phyloP scores from a whole-genome alignment of 2,329 filamentous ascomycete genomes.

The Pseudogymnoascus sp. region DNA sequence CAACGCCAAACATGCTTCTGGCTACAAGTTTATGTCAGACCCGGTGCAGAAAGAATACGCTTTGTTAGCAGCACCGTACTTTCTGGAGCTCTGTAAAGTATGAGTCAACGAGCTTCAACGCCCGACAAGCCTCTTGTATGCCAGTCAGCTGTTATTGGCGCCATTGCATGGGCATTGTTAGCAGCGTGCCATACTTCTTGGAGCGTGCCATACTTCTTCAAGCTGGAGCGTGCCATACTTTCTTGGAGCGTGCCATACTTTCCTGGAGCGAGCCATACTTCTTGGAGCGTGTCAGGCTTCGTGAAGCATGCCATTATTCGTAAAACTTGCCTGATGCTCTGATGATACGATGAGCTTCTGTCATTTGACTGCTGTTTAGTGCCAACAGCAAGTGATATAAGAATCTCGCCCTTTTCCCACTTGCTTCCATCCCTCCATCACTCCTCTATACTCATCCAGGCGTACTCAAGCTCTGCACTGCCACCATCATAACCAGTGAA shows the following conservation, averaged over 20 bases:
- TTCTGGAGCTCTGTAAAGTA: too few relatives aligned
- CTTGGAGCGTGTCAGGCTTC: neutral
- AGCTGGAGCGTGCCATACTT: too few relatives aligned
- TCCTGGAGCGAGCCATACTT: too few relatives aligned
- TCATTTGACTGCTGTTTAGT: neutral
- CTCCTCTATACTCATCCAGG: slow-evolving; percentile 6
- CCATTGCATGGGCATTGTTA: too few relatives aligned
- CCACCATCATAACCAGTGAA: neutral
- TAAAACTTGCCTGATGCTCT: neutral
- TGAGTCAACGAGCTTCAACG: too few relatives aligned
- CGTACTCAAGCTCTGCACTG: slow-evolving; percentile 7
- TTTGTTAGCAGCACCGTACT: neutral
- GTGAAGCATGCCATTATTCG: neutral
- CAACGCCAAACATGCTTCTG: neutral
- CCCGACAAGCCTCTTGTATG: too few relatives aligned
- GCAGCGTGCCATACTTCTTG: too few relatives aligned
- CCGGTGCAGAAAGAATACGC: neutral
- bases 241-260: too few relatives aligned
- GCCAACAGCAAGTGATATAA: neutral
- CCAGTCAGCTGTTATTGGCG: too few relatives aligned
- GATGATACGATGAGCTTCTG: neutral
- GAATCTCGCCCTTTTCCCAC: neutral
- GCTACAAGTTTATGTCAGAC: neutral
- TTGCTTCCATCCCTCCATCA: neutral
- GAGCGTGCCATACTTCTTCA: too few relatives aligned